Evolutionary conservation across 2,329 filamentous ascomycete species (phyloP).

Genomic region (Pseudopithomyces chartarum): DNA sequence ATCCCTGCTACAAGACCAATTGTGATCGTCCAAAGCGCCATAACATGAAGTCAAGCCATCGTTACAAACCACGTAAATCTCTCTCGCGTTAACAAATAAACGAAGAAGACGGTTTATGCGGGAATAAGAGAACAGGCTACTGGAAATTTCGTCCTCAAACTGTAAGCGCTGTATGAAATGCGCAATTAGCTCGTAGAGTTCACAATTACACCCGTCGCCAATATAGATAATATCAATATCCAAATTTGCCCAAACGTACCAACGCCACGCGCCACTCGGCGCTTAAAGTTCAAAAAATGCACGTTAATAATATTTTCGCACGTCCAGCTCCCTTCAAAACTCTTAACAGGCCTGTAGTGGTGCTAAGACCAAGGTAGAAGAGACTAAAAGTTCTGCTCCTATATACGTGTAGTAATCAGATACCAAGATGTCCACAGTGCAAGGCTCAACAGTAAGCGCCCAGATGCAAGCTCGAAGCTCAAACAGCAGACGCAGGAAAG

Average conservation of each 20-base stretch:
- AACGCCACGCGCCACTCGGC: neutral
- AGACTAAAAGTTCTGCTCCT: neutral
- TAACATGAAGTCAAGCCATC: neutral
- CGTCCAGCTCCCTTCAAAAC: constrained; percentile 1
- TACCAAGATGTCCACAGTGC: constrained; percentile 9
- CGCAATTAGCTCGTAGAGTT: neutral
- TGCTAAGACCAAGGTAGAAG: constrained; percentile 12
- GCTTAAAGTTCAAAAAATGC: neutral
- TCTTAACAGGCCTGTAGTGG: constrained; percentile 13
- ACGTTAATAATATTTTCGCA: neutral
- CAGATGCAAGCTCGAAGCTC: constrained; percentile 15
- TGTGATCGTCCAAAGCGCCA: neutral
- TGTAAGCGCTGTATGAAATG: neutral
- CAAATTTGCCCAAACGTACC: constrained; percentile 4
- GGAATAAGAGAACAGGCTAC: neutral
- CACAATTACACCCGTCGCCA: neutral
- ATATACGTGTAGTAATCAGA: neutral
- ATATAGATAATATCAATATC: constrained; percentile 5
- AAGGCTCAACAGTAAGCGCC: constrained; percentile 16
- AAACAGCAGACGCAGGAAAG: constrained; percentile 10
- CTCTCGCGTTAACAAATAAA: neutral
- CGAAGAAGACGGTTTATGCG: neutral
- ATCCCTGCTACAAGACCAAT: neutral
- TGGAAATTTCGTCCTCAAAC: neutral
- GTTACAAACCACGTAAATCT: neutral